Percentiles rank a stretch among this genome's conserved stretches.
Evolutionary conservation across 148 eudicot species (phyloP).

Genomic region (Silene uniflora): DNA sequence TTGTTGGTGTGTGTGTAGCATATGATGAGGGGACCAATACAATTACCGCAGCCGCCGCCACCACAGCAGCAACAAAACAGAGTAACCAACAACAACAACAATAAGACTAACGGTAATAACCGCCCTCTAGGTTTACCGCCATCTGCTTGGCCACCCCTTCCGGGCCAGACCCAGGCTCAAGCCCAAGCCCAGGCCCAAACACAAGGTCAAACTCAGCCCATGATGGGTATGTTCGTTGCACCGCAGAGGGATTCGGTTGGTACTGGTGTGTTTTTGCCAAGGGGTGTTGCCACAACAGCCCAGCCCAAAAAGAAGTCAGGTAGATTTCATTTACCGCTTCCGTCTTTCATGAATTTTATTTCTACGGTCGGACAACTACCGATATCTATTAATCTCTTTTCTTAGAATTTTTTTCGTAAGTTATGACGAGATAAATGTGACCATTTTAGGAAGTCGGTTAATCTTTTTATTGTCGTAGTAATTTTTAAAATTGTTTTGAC

Average conservation of each 20-base stretch:
- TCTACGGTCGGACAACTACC: too few relatives aligned
- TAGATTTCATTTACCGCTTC: not conserved
- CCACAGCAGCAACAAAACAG: slow-evolving; percentile 10
- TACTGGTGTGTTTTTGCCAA: slow-evolving; percentile 73
- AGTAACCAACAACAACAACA: slow-evolving; percentile 13
- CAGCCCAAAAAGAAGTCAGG: slow-evolving; percentile 51
- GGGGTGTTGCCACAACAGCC: slow-evolving; percentile 28
- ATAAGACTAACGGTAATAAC: slow-evolving; percentile 9
- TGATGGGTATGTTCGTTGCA: slow-evolving; percentile 38
- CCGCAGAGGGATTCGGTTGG: slow-evolving; percentile 34
- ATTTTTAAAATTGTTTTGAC: too few relatives aligned
- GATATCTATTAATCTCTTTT: too few relatives aligned
- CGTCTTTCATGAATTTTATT: too few relatives aligned
- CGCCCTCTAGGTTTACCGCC: slow-evolving; percentile 35
- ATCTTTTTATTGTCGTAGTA: too few relatives aligned
- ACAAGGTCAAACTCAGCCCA: slow-evolving; percentile 29
- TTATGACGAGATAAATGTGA: too few relatives aligned
- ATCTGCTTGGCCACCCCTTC: slow-evolving; percentile 66
- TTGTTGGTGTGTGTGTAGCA: not conserved
- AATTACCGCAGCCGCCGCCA: not conserved
- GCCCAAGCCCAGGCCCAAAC: slow-evolving; percentile 12
- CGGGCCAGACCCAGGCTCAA: slow-evolving; percentile 28
- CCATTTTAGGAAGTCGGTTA: too few relatives aligned
- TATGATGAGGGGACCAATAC: slow-evolving; percentile 16
- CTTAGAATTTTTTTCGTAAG: too few relatives aligned